Conservation (phyloP, 768 basidiomycete species). For the Termitomyces titanicus region DNA sequence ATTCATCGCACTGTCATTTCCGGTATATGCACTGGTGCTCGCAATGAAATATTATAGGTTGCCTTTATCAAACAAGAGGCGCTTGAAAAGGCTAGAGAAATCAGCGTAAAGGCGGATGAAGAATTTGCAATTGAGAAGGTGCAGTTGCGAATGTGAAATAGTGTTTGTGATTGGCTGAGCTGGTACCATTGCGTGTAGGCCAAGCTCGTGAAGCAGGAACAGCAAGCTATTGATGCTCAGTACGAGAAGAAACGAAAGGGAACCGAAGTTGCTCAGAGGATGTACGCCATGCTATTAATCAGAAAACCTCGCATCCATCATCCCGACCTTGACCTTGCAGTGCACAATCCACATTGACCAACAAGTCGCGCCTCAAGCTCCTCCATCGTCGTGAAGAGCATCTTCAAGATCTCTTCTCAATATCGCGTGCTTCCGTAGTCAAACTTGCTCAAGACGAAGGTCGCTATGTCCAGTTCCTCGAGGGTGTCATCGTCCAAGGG, state of each 20-base stretch:
- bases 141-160: not conserved
- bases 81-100: conserved; percentile 94
- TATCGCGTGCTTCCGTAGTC: conserved; percentile 61
- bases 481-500: conserved; percentile 83
- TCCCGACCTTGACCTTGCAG: conserved; percentile 34
- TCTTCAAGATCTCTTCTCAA: conserved; percentile 81
- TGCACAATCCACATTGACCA: conserved; percentile 92
- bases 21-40: not conserved
- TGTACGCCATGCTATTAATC: conserved; percentile 44
- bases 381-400: conserved; percentile 91
- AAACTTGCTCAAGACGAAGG: conserved; percentile 60
- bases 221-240: conserved; percentile 88
- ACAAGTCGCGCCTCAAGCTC: conserved; percentile 89
- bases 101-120: conserved; percentile 96
- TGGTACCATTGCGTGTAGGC: conserved; percentile 50
- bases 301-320: conserved; percentile 1
- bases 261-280: conserved; percentile 92
- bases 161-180: not conserved
- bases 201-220: conserved; percentile 95
- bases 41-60: conserved; percentile 47
- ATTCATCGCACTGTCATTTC: not conserved
- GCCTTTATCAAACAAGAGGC: conserved; percentile 99
- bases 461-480: conserved; percentile 78
- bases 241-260: conserved; percentile 97
- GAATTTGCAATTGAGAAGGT: conserved; percentile 99